Conservation (phyloP, 192 early-diverging fungal genomes). For the Umbelopsis isabellina region DNA sequence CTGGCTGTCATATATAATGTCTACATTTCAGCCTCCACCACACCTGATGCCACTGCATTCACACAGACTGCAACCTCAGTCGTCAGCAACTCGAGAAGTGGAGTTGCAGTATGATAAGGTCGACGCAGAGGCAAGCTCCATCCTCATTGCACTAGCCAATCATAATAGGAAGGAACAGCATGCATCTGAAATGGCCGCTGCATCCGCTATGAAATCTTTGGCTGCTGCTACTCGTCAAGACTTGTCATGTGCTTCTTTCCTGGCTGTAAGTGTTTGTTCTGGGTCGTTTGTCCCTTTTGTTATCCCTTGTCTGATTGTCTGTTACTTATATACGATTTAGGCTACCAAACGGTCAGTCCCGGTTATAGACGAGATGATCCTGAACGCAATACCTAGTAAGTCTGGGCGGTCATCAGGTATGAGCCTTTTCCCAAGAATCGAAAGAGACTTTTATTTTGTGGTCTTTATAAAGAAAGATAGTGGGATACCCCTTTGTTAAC, state of each 20-base stretch:
- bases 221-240: constrained; percentile 18
- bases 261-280: not conserved
- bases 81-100: constrained; percentile 34
- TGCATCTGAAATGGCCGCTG: constrained; percentile 23
- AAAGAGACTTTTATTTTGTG: not conserved
- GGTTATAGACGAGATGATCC: not conserved
- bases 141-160: constrained; percentile 38
- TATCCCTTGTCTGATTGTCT: not conserved
- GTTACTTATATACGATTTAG: constrained; percentile 1
- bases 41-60: constrained; percentile 13
- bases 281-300: not conserved
- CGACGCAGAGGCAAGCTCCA: constrained; percentile 39
- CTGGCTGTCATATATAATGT: constrained; percentile 6
- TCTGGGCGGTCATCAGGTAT: not conserved
- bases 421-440: not conserved
- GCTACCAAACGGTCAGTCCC: constrained; percentile 7
- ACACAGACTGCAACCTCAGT: constrained; percentile 30
- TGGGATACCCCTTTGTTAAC: not conserved
- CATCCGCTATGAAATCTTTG: constrained; percentile 20
- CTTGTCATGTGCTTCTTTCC: constrained; percentile 11
- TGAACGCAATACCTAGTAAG: not conserved
- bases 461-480: no score
- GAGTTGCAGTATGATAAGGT: constrained; percentile 39
- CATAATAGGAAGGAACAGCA: constrained; percentile 25
- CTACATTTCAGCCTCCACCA: constrained; percentile 19